These are phyloP conservation scores for Saccharomycopsis sp. DNA, from an alignment of 805 yeast species.

Conservation along the genomic window DNA sequence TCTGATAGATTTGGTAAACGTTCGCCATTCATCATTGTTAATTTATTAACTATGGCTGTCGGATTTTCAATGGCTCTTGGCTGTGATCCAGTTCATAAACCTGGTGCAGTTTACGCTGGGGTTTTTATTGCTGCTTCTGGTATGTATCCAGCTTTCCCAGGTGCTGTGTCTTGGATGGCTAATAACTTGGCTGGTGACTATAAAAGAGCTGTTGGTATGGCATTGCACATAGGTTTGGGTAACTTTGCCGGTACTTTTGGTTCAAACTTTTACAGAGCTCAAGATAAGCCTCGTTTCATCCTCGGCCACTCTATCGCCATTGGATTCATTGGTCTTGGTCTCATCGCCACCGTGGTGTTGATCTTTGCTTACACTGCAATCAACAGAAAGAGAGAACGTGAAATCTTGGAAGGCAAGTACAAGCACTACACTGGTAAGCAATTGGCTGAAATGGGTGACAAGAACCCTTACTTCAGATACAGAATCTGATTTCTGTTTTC, in stretches of 20 bases:
- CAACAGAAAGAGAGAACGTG: conserved; percentile 26
- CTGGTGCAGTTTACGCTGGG: conserved; percentile 29
- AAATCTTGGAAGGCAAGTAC: conserved; percentile 29
- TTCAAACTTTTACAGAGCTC: conserved; percentile 29
- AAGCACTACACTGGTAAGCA: conserved; percentile 27
- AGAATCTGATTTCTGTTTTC: conserved; percentile 10
- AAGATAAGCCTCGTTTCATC: conserved; percentile 27
- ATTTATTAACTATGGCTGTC: conserved; percentile 26
- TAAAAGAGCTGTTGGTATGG: conserved; percentile 34
- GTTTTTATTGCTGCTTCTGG: conserved; percentile 29
- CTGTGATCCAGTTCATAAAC: conserved; percentile 24
- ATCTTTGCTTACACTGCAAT: conserved; percentile 24
- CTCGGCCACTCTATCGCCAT: conserved; percentile 30
- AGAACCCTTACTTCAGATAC: conserved; percentile 34
- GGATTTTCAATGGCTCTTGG: conserved; percentile 30
- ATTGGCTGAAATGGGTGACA: conserved; percentile 35
- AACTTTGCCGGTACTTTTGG: conserved; percentile 33
- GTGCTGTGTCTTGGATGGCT: conserved; percentile 31
- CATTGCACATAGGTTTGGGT: conserved; percentile 34
- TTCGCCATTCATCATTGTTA: conserved; percentile 27
- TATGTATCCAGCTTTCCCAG: conserved; percentile 28
- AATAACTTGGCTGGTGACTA: conserved; percentile 32
- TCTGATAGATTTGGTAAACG: conserved; percentile 27
- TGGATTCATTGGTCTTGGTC: conserved; percentile 30
- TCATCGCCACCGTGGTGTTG: conserved; percentile 23